Evolutionary conservation across 768 basidiomycete genomes (phyloP).

Genomic region (Tremella mesenterica): DNA sequence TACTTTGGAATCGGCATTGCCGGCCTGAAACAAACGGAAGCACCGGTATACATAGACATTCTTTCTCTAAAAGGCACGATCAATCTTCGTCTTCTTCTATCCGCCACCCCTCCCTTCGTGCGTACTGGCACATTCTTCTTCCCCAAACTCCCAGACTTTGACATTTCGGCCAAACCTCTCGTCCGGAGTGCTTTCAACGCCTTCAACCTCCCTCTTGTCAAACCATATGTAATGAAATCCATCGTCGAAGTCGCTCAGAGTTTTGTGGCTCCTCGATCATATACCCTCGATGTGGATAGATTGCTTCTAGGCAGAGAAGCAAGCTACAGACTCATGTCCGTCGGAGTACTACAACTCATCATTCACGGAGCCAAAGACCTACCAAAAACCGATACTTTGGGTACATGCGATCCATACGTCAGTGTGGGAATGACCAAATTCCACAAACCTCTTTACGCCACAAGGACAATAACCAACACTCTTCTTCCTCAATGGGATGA

Average conservation of each 20-base stretch:
- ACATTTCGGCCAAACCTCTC: constrained; percentile 43
- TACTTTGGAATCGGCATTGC: constrained; percentile 12
- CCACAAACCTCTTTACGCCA: constrained; percentile 40
- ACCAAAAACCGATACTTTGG: constrained; percentile 39
- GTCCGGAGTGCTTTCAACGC: constrained; percentile 39
- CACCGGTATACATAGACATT: constrained; percentile 42
- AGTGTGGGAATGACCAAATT: constrained; percentile 39
- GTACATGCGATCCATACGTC: constrained; percentile 43
- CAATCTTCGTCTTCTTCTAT: constrained; percentile 39
- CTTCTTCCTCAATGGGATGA: constrained; percentile 44
- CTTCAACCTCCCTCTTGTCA: constrained; percentile 42
- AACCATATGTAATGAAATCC: constrained; percentile 37
- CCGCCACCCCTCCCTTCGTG: constrained; percentile 43
- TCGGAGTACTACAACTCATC: constrained; percentile 42
- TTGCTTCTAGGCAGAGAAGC: constrained; percentile 42
- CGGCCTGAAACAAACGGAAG: background rate
- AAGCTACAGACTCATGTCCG: constrained; percentile 25
- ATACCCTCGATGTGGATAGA: constrained; percentile 43
- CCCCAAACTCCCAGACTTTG: constrained; percentile 40
- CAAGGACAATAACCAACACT: constrained; percentile 39
- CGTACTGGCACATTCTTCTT: constrained; percentile 40
- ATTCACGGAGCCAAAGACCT: constrained; percentile 37
- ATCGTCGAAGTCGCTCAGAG: constrained; percentile 38
- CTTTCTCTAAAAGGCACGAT: constrained; percentile 39
- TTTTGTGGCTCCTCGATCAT: constrained; percentile 43